phyloP scores from a whole-genome alignment of 768 basidiomycete genomes.

The Postia placenta region DNA sequence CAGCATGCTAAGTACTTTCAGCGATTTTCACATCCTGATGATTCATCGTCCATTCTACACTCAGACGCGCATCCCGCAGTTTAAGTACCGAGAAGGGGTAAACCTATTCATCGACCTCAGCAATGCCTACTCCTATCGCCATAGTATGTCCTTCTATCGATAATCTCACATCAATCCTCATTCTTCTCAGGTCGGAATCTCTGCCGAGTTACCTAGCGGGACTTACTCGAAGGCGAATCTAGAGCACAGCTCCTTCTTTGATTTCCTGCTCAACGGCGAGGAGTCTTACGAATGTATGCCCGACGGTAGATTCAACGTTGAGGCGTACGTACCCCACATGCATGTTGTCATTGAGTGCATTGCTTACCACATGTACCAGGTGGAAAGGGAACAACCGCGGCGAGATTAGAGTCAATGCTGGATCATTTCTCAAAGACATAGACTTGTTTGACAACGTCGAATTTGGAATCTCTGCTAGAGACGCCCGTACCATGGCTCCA shows the following conservation, averaged over 20 bases:
- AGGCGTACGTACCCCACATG: slow-evolving; percentile 20
- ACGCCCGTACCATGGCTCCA: slow-evolving; percentile 29
- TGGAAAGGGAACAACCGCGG: slow-evolving; percentile 2
- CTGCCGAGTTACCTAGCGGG: slow-evolving; percentile 34
- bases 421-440: slow-evolving; percentile 34
- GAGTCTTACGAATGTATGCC: slow-evolving; percentile 30
- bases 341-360: not conserved
- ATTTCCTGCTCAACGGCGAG: slow-evolving; percentile 27
- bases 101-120: no score
- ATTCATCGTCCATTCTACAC: no score
- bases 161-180: no score
- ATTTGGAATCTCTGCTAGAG: slow-evolving; percentile 33
- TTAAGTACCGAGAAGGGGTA: no score
- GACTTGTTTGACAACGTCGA: slow-evolving; percentile 33
- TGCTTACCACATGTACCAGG: not conserved
- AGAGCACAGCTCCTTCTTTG: slow-evolving; percentile 29
- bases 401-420: slow-evolving; percentile 22
- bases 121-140: no score
- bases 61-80: no score
- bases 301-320: slow-evolving; percentile 26
- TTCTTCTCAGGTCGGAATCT: slow-evolving; percentile 34
- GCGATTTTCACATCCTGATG: no score
- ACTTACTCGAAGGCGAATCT: slow-evolving; percentile 21
- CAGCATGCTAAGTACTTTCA: no score
- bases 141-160: no score